Evolutionary conservation across 352 stramenopile genomes (phyloP).

Genomic region (Pythium volutum): DNA sequence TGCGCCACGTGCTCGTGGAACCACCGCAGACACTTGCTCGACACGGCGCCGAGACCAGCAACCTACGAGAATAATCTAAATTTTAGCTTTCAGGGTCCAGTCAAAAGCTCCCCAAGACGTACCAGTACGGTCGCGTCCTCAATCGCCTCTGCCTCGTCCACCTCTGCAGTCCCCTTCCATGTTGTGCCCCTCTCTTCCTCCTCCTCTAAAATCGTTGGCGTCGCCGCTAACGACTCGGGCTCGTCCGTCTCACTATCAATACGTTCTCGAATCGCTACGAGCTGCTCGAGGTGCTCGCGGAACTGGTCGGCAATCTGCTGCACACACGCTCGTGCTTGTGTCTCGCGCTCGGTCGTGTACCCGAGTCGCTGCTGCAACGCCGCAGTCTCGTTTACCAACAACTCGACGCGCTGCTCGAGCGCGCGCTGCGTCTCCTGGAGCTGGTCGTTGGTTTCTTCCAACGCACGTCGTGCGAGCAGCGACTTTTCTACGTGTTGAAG

Average conservation of each 20-base stretch:
- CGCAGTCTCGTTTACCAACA: constrained; percentile 31
- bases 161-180: too few relatives aligned
- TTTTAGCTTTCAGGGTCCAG: neutral
- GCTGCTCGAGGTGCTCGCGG: constrained; percentile 49
- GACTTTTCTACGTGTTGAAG: constrained; percentile 52
- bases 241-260: constrained; percentile 24
- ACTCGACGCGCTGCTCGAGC: constrained; percentile 29
- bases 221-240: neutral
- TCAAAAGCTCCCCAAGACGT: neutral
- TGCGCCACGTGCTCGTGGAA: constrained; percentile 46
- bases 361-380: constrained; percentile 23
- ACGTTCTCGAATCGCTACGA: constrained; percentile 53
- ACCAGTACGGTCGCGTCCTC: constrained; percentile 17
- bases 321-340: constrained; percentile 29
- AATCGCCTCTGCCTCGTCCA: constrained; percentile 3
- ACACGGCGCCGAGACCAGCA: constrained; percentile 38
- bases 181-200: too few relatives aligned
- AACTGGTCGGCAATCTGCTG: constrained; percentile 49
- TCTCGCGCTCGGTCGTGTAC: constrained; percentile 16
- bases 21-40: constrained; percentile 52
- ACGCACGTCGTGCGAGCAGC: constrained; percentile 44
- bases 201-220: neutral
- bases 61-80: constrained; percentile 23
- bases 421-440: constrained; percentile 33
- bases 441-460: constrained; percentile 40